Conservation (phyloP, 2,329 filamentous ascomycete species). For the Mariannaea sp. region DNA sequence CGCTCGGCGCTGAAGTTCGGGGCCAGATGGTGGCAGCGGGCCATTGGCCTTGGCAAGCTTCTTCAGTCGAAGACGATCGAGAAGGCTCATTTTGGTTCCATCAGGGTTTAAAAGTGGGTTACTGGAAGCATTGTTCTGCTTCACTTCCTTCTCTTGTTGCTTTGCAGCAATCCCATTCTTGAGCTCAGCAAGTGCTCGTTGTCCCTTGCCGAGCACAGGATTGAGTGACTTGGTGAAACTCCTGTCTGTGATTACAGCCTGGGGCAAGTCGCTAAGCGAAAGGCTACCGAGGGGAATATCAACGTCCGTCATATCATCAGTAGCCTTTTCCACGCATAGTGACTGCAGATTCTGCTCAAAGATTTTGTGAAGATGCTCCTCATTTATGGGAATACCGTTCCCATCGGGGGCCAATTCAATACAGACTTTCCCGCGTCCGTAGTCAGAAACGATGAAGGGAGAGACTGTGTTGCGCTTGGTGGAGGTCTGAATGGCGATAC, state of each 20-base stretch:
- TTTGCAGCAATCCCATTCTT: constrained; percentile 63
- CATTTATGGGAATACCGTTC: constrained; percentile 49
- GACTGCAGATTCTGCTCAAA: constrained; percentile 59
- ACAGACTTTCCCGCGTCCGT: constrained; percentile 61
- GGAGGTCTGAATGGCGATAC: constrained; percentile 64
- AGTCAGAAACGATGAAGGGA: constrained; percentile 55
- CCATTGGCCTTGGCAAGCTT: constrained; percentile 63
- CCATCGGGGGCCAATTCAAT: constrained; percentile 56
- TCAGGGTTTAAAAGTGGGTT: constrained; percentile 47
- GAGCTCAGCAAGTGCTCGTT: constrained; percentile 70
- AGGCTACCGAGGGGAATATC: constrained; percentile 39
- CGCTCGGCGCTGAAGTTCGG: constrained; percentile 63
- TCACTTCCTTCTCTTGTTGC: constrained; percentile 52
- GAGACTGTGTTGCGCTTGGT: constrained; percentile 40
- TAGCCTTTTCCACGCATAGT: constrained; percentile 47
- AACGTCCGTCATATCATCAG: constrained; percentile 32
- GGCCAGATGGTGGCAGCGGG: constrained; percentile 58
- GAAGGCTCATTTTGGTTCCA: constrained; percentile 65
- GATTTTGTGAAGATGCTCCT: constrained; percentile 56
- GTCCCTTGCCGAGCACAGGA: constrained; percentile 66
- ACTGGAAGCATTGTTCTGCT: constrained; percentile 41
- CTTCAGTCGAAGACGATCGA: constrained; percentile 78
- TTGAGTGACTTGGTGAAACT: constrained; percentile 50
- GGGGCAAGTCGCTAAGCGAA: constrained; percentile 57
- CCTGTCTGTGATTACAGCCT: constrained; percentile 44